Evolutionary conservation across 768 basidiomycete genomes (phyloP).

Genomic region (Pulveroboletus frians): DNA sequence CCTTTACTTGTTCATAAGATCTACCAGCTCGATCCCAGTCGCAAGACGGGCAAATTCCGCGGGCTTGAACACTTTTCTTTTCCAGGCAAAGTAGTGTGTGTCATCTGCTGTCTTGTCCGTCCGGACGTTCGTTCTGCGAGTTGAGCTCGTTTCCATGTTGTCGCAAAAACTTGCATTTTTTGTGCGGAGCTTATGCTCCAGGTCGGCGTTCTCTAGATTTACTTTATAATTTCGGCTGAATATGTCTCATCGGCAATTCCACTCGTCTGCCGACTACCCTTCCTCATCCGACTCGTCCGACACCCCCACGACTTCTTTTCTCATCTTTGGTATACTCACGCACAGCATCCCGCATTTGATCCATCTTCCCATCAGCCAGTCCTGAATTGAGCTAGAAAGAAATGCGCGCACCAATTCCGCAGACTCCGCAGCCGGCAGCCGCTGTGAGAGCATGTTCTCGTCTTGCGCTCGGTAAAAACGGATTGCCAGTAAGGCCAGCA

Average conservation of each 20-base stretch:
- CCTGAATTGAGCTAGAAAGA: slow-evolving; percentile 51
- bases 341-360: slow-evolving; percentile 62
- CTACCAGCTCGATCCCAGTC: slow-evolving; percentile 84
- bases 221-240: too few relatives aligned
- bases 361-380: slow-evolving; percentile 76
- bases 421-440: slow-evolving; percentile 50
- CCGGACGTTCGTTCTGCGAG: background rate
- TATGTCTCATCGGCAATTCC: background rate
- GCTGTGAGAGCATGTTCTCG: slow-evolving; percentile 53
- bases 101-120: background rate
- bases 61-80: slow-evolving; percentile 85
- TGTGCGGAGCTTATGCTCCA: background rate
- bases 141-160: too few relatives aligned
- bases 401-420: slow-evolving; percentile 27
- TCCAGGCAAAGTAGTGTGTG: slow-evolving; percentile 63
- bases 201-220: background rate
- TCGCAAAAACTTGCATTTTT: background rate
- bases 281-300: slow-evolving; percentile 35
- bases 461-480: slow-evolving; percentile 56
- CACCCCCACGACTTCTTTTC: slow-evolving; percentile 46
- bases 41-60: slow-evolving; percentile 65
- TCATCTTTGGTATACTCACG: slow-evolving; percentile 52
- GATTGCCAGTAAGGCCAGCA: slow-evolving; percentile 68
- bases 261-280: background rate
- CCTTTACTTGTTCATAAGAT: slow-evolving; percentile 76